Conservation (phyloP, 805 yeast genomes). For the Kregervanrija fluxuum region DNA sequence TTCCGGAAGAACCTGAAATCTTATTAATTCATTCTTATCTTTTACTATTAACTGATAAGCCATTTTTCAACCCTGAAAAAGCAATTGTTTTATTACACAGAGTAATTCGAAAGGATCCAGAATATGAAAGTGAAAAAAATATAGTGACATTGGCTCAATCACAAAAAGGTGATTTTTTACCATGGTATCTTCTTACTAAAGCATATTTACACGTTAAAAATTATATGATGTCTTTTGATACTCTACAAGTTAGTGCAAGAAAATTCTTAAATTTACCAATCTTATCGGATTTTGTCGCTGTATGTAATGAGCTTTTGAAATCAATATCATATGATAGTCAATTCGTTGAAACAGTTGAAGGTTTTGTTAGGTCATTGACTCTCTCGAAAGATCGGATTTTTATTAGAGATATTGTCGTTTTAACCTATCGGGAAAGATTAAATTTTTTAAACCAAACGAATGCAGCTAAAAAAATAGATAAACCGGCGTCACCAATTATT, state of each 20-base stretch:
- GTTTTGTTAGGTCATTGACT: slow-evolving; percentile 1
- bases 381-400: neutral
- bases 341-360: neutral
- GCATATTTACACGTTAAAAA: slow-evolving; percentile 41
- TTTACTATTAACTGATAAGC: slow-evolving; percentile 28
- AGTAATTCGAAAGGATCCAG: slow-evolving; percentile 8
- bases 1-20: slow-evolving; percentile 39
- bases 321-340: neutral
- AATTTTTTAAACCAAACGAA: neutral
- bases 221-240: slow-evolving; percentile 47
- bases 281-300: slow-evolving; percentile 2
- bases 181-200: slow-evolving; percentile 49
- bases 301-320: neutral
- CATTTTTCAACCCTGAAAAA: slow-evolving; percentile 25
- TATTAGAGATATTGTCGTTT: slow-evolving; percentile 1
- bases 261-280: slow-evolving; percentile 3
- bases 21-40: slow-evolving; percentile 44
- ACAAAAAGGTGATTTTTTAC: slow-evolving; percentile 42
- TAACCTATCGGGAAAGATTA: slow-evolving; percentile 4
- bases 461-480: neutral
- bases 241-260: slow-evolving; percentile 41
- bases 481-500: too few relatives aligned
- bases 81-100: slow-evolving; percentile 33
- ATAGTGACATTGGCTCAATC: slow-evolving; percentile 9
- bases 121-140: slow-evolving; percentile 1